These are phyloP conservation scores for Mycena alexandri DNA, from an alignment of 768 basidiomycete species.

Conservation along the genomic window DNA sequence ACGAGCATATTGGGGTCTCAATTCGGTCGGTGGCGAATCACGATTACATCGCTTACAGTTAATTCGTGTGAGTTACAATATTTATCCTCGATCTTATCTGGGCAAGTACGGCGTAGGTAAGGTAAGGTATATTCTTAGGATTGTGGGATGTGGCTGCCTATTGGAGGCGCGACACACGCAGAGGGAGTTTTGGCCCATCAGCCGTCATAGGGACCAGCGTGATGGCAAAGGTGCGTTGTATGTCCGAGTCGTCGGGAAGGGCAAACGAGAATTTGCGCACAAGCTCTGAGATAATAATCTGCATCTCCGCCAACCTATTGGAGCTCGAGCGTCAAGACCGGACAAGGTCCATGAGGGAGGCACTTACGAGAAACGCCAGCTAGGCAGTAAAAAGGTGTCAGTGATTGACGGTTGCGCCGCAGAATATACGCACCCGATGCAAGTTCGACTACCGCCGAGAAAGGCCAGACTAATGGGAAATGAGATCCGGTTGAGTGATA, in stretches of 20 bases:
- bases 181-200: constrained; percentile 22
- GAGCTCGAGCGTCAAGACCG: background rate
- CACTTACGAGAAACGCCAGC: constrained; percentile 36
- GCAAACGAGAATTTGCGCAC: constrained; percentile 33
- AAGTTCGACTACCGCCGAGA: constrained; percentile 35
- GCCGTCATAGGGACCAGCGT: constrained; percentile 35
- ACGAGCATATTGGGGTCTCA: too few relatives aligned
- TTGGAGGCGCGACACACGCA: constrained; percentile 29
- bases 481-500: background rate
- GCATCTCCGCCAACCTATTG: constrained; percentile 31
- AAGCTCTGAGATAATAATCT: constrained; percentile 33
- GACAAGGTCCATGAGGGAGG: background rate
- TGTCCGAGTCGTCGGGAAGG: constrained; percentile 8
- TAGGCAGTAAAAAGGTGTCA: background rate
- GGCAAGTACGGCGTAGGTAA: too few relatives aligned
- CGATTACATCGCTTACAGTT: too few relatives aligned
- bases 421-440: constrained; percentile 27
- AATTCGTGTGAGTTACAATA: too few relatives aligned
- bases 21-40: too few relatives aligned
- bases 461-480: constrained; percentile 22
- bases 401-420: background rate
- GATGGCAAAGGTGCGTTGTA: constrained; percentile 34
- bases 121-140: too few relatives aligned
- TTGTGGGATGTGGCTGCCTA: background rate
- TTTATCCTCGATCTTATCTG: too few relatives aligned